Evolutionary conservation across 805 yeast species (phyloP).

Genomic region (Barnettozyma sucrosica): DNA sequence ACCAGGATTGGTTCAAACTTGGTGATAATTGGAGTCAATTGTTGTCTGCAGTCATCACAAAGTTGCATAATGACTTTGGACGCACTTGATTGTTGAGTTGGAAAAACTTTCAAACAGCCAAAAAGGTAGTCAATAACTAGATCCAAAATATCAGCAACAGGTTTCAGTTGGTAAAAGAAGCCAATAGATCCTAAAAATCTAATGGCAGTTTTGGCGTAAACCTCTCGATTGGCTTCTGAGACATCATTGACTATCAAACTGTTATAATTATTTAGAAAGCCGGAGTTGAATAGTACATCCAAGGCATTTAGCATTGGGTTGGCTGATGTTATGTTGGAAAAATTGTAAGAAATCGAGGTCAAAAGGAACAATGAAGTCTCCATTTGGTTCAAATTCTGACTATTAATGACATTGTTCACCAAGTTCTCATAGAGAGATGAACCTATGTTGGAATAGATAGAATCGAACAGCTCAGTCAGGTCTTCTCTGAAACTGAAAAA

Average conservation of each 20-base stretch:
- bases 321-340: slow-evolving; percentile 29
- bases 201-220: slow-evolving; percentile 44
- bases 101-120: slow-evolving; percentile 27
- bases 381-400: slow-evolving; percentile 32
- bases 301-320: slow-evolving; percentile 20
- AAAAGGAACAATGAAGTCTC: slow-evolving; percentile 62
- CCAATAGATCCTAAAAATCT: slow-evolving; percentile 54
- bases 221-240: slow-evolving; percentile 19
- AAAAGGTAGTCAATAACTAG: slow-evolving; percentile 53
- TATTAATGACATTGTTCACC: slow-evolving; percentile 29
- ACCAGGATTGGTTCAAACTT: slow-evolving; percentile 42
- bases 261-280: slow-evolving; percentile 23
- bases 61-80: slow-evolving; percentile 55
- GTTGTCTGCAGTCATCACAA: slow-evolving; percentile 46
- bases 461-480: slow-evolving; percentile 72
- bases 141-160: slow-evolving; percentile 42
- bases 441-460: slow-evolving; percentile 62
- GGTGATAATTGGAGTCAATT: slow-evolving; percentile 37
- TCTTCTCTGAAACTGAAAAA: slow-evolving; percentile 66
- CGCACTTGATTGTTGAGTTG: slow-evolving; percentile 32
- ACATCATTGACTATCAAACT: slow-evolving; percentile 1
- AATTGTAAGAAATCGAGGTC: slow-evolving; percentile 48
- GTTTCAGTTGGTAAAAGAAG: slow-evolving; percentile 50
- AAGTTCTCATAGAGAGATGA: slow-evolving; percentile 41
- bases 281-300: slow-evolving; percentile 25